phyloP scores from a whole-genome alignment of 495 filamentous ascomycete species.

The Hypoxylon lienhwacheense region DNA sequence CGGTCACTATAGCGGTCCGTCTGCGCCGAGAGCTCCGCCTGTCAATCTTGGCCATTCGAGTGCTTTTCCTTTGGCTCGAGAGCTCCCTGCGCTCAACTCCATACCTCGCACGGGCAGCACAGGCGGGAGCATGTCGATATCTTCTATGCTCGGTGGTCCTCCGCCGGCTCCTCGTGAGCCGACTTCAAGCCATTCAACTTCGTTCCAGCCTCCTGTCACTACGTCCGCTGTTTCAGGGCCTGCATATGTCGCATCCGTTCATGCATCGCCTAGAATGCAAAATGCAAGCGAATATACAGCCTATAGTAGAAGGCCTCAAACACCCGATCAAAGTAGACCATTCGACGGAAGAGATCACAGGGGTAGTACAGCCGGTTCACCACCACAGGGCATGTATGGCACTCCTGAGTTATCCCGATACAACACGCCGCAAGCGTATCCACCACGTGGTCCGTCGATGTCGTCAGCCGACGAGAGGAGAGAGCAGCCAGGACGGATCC shows the following conservation, averaged over 20 bases:
- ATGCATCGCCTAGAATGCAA: conserved; percentile 58
- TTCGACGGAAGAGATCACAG: conserved; percentile 53
- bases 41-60: conserved; percentile 55
- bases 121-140: conserved; percentile 92
- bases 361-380: conserved; percentile 51
- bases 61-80: conserved; percentile 54
- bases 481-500: conserved; percentile 44
- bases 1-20: conserved; percentile 49
- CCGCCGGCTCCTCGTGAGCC: conserved; percentile 53
- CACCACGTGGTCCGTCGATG: conserved; percentile 45
- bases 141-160: conserved; percentile 82
- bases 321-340: conserved; percentile 64
- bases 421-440: conserved; percentile 55
- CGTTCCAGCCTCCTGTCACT: conserved; percentile 57
- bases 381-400: conserved; percentile 46
- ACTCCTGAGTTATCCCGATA: conserved; percentile 59
- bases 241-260: conserved; percentile 48
- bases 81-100: conserved; percentile 57
- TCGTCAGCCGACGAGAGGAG: conserved; percentile 46
- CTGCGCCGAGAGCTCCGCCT: conserved; percentile 52
- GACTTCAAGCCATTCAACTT: conserved; percentile 49
- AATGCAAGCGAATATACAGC: conserved; percentile 57
- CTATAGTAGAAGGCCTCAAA: conserved; percentile 67
- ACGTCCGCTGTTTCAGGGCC: conserved; percentile 55
- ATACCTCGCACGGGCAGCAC: conserved; percentile 48